Evolutionary conservation across 768 basidiomycete genomes (phyloP), one percentile per base, ranked within the genome.

Genomic region (Lentinula detonsa): DNA sequence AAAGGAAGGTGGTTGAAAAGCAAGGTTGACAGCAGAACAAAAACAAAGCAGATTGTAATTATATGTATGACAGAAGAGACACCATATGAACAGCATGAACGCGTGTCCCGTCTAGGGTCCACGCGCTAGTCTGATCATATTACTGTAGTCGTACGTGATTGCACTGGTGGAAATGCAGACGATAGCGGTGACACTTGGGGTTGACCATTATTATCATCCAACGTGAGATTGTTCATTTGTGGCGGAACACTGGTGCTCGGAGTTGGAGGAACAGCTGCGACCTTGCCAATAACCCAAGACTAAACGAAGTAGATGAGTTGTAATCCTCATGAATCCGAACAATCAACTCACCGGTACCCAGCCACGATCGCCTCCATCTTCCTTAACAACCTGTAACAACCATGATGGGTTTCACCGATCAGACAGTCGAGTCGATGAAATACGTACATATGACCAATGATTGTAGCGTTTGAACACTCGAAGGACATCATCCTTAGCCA

Each of bases 401-500:
- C 16, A 60, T 64, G n/a, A 60, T 56, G 34, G 45, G 68, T 43
- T 52, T 63, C 60, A 52, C 62, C 54, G 62, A 63, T 59, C 23
- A 33, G 34, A 64, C 34, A 34, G 28, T 43, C n/a, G 18, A 21
- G 23, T 48, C 18, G 42, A 50, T 64, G 53, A 61, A 61, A 31
- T 57, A 75, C 82, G 59, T 69, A 92, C 91, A 75, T 94, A 95
- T 72, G 91, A 93, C 94, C 95, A 98, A 74, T 98, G 95, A 63
- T 96, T 97, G 71, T 98, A 98, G 64, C 95, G 84, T 78, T 98
- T 98, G 76, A 98, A 97, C 45, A 99, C 95, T 65, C 93, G 80
- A 64, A 99, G 69, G 21, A 84, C 76, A 70, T 98, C 93, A 65
- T 95, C 95, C 71, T 96, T 97, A 54, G 81, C 83, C 45, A 98